Conservation (phyloP, 1,284 basidiomycete genomes). For the Apiotrichum gracile region DNA sequence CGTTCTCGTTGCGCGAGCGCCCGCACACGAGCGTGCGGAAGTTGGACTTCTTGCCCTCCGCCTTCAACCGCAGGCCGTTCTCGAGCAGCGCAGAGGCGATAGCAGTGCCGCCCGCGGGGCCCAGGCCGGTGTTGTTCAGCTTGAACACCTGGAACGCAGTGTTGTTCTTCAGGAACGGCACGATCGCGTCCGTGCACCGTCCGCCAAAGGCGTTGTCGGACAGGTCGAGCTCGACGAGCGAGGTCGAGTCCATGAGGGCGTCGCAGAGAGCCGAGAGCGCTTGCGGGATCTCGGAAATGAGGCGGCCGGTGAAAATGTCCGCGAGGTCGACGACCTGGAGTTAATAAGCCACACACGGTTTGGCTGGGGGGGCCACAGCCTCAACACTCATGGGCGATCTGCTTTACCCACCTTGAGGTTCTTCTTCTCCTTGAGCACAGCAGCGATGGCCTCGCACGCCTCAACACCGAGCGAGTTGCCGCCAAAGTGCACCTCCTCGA, state of each 20-base stretch:
- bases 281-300: conserved; percentile 90
- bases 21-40: conserved; percentile 84
- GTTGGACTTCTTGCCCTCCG: conserved; percentile 61
- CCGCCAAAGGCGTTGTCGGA: conserved; percentile 97
- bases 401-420: conserved; percentile 61
- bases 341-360: too few relatives aligned
- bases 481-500: conserved; percentile 87
- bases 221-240: conserved; percentile 81
- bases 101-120: conserved; percentile 79
- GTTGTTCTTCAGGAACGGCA: conserved; percentile 77
- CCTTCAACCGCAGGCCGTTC: conserved; percentile 66
- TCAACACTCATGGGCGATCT: too few relatives aligned
- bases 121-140: conserved; percentile 96
- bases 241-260: conserved; percentile 70
- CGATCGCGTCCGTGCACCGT: conserved; percentile 89
- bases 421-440: conserved; percentile 66
- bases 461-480: conserved; percentile 96
- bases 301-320: conserved; percentile 95
- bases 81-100: conserved; percentile 77
- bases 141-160: conserved; percentile 73
- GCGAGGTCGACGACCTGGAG: conserved; percentile 84
- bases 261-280: conserved; percentile 85
- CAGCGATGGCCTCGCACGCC: conserved; percentile 78
- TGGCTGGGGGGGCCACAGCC: too few relatives aligned
- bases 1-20: conserved; percentile 89